A percentile compares a stretch with the other conserved stretches of the same genome.
Conservation (phyloP, 1,284 basidiomycete genomes). For the Fomitopsis betulina region DNA sequence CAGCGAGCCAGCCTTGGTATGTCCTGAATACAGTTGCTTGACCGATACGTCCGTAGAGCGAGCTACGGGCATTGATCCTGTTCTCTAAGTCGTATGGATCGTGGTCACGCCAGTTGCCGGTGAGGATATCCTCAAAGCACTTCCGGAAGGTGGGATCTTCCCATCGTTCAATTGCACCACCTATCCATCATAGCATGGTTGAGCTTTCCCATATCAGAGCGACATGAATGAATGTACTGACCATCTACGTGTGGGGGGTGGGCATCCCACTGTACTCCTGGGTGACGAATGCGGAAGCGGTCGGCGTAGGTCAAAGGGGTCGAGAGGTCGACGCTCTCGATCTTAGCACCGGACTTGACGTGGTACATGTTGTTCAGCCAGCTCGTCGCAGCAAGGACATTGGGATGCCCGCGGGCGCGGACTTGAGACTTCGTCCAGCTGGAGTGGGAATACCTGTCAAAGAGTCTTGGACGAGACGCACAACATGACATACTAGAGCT, state of each 20-base stretch:
- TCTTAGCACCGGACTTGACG: constrained; percentile 29
- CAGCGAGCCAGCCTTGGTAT: constrained; percentile 75
- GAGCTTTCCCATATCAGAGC: not conserved
- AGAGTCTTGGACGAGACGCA: not conserved
- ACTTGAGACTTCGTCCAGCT: constrained; percentile 73
- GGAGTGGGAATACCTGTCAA: not conserved
- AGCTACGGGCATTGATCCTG: constrained; percentile 56
- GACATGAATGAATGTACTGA: constrained; percentile 18
- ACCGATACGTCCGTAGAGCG: constrained; percentile 55
- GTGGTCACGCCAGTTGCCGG: constrained; percentile 65
- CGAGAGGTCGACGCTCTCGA: constrained; percentile 59
- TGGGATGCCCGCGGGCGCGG: constrained; percentile 70
- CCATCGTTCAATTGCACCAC: constrained; percentile 83
- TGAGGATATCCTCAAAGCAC: constrained; percentile 64
- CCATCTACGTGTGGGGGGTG: constrained; percentile 81
- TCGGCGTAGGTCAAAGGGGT: constrained; percentile 78
- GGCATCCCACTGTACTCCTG: constrained; percentile 60
- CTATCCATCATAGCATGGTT: constrained; percentile 24
- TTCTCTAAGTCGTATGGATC: constrained; percentile 66
- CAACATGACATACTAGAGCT: constrained; percentile 50
- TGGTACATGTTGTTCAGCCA: constrained; percentile 69
- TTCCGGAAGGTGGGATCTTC: constrained; percentile 69
- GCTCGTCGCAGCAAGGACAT: constrained; percentile 53
- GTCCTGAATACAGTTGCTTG: constrained; percentile 73
- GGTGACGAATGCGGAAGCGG: constrained; percentile 77